Base-by-base conservation (phyloP, 345 rosid species). In the Dovyalis caffra region DNA sequence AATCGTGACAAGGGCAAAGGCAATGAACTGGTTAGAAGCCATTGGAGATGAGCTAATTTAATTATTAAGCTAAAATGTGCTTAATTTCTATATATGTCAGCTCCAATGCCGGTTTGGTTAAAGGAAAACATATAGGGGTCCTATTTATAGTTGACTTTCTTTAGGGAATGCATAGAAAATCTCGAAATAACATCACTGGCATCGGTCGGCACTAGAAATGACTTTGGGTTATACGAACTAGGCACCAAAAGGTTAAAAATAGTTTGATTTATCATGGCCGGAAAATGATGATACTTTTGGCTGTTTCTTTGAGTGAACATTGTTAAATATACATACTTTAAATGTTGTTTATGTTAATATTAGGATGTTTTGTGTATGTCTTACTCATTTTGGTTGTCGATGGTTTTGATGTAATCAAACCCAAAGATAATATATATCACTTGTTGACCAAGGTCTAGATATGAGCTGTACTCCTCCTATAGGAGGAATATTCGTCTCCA, bases 1-100 rank as follows among this genome's bases (percentile, higher is more conserved):
- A 3, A 78, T 69, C n/a, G 72, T 78, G 2, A 70, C 34, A 53
- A 77, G 31, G 6, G 81, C 74, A 4, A 85, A 34, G 20, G 40
- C 56, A 63, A 74, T 9, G 34, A 71, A 37, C 53, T 31, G 43
- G 34, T 35, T 35, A 35, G 74, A 74, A 65, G 80, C 82, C 87
- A 85, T 84, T 81, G 64, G 40, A 64, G 58, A 34, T 49, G 0
- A 4, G 53, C 20, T 49, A 20, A 6, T 49, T 18, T 1, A 49
- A 49, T 6, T 49, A 8, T 2, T 0, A 20, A 49, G 56, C 21
- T 20, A 18, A n/a, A 20, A 6, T 20, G n/a, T n/a, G 56, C 9
- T 20, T 49, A 4, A 6, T 49, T 16, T 49, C 56, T 49, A 20
- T n/a, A n/a, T n/a, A 49, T 20, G 23, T 49, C 10, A 6, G 9